Percentiles rank a stretch among this genome's conserved stretches.
Evolutionary conservation across 805 yeast species (phyloP).

Genomic region (Nakazawaea holstii): DNA sequence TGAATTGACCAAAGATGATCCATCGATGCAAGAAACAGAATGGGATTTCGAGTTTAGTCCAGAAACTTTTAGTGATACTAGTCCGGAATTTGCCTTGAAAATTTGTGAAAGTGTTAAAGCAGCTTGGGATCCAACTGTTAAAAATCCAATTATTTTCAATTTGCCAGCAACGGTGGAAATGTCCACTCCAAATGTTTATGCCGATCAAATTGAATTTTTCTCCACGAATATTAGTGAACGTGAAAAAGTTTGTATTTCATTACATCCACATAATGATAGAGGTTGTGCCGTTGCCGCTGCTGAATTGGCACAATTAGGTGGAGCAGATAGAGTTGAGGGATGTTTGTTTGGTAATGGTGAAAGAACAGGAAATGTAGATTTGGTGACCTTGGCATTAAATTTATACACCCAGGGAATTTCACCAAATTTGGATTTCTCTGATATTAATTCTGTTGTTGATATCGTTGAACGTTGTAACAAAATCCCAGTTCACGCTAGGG

Average conservation of each 20-base stretch:
- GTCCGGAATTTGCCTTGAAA: conserved; percentile 54
- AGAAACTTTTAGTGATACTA: conserved; percentile 72
- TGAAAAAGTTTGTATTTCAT: conserved; percentile 65
- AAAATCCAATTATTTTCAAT: conserved; percentile 69
- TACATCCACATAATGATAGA: conserved; percentile 81
- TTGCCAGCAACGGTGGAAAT: conserved; percentile 84
- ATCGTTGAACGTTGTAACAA: conserved; percentile 76
- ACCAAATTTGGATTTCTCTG: conserved; percentile 68
- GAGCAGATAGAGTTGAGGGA: conserved; percentile 87
- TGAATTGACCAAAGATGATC: conserved; percentile 65
- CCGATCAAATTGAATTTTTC: conserved; percentile 80
- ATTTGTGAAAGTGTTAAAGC: conserved; percentile 71
- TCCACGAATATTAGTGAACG: conserved; percentile 55
- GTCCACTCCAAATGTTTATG: conserved; percentile 76
- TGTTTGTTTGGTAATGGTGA: conserved; percentile 84
- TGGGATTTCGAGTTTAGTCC: conserved; percentile 82
- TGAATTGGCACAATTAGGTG: conserved; percentile 75
- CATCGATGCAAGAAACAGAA: conserved; percentile 42
- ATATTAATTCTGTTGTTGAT: conserved; percentile 60
- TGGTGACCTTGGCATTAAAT: conserved; percentile 72
- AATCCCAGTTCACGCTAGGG: conserved; percentile 72
- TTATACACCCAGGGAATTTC: conserved; percentile 74
- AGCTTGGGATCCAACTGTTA: conserved; percentile 68
- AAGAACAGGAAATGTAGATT: conserved; percentile 82
- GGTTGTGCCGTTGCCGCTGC: conserved; percentile 91